A percentile compares a stretch with the other conserved stretches of the same genome.
Conservation (phyloP, 345 rosid species). For the Acer yangbiense region DNA sequence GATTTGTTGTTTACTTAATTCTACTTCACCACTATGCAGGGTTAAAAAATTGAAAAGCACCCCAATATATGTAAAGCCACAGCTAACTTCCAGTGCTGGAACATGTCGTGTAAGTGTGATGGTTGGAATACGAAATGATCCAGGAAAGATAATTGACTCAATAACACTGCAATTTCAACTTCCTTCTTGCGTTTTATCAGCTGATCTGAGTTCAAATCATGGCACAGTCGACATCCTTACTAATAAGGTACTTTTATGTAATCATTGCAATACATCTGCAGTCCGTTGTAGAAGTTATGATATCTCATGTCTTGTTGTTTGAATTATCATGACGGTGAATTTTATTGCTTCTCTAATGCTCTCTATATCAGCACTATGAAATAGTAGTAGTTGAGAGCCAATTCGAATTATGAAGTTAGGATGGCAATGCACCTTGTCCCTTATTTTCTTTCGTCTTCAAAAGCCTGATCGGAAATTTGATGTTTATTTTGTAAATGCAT, state of each 20-base stretch:
- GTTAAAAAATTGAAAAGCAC: constrained; percentile 82
- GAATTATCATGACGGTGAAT: not conserved
- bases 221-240: constrained; percentile 78
- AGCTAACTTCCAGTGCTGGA: constrained; percentile 76
- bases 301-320: not conserved
- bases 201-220: constrained; percentile 89
- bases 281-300: not conserved
- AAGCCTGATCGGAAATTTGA: constrained; percentile 6
- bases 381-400: not conserved
- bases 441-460: not conserved
- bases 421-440: not conserved
- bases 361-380: not conserved
- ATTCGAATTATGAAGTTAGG: not conserved
- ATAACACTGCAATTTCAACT: constrained; percentile 74
- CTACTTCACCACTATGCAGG: constrained; percentile 35
- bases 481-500: not conserved
- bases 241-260: constrained; percentile 56
- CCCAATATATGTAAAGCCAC: constrained; percentile 90
- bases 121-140: constrained; percentile 84
- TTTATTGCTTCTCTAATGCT: not conserved
- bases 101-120: constrained; percentile 67
- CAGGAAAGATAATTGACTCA: constrained; percentile 81
- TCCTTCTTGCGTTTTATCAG: constrained; percentile 71
- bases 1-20: not conserved
- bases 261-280: not conserved